Conservation (phyloP, 805 yeast genomes). For the Trichomonascus vanleenenianus region DNA sequence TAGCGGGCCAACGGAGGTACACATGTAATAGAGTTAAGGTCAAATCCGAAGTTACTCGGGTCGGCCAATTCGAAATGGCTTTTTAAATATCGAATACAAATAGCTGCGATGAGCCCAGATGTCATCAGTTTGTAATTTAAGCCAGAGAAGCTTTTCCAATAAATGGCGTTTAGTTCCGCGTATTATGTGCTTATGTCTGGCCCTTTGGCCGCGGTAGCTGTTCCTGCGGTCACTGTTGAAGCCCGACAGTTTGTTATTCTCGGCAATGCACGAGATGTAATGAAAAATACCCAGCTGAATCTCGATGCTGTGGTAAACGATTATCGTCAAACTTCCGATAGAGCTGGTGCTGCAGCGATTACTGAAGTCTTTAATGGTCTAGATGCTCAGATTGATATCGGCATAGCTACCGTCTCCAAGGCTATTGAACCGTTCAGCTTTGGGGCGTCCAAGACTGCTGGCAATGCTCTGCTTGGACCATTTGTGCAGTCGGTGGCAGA, state of each 20-base stretch:
- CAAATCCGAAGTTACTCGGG: too few relatives aligned
- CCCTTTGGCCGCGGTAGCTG: too few relatives aligned
- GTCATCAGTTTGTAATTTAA: too few relatives aligned
- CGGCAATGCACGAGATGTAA: neutral
- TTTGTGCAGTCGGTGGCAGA: conserved; percentile 23
- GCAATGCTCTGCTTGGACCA: conserved; percentile 20
- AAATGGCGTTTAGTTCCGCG: too few relatives aligned
- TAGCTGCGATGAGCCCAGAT: too few relatives aligned
- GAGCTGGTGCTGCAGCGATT: conserved; percentile 9
- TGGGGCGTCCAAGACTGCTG: conserved; percentile 20
- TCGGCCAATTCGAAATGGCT: too few relatives aligned
- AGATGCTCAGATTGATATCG: conserved; percentile 26
- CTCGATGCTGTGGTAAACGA: conserved; percentile 1
- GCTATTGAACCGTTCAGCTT: conserved; percentile 17
- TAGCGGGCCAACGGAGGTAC: too few relatives aligned
- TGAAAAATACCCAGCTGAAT: neutral
- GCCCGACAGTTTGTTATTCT: neutral
- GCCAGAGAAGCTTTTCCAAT: too few relatives aligned
- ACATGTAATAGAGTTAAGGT: too few relatives aligned
- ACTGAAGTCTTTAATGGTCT: conserved; percentile 23
- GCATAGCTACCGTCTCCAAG: conserved; percentile 17
- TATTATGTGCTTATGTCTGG: too few relatives aligned
- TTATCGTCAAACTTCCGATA: conserved; percentile 1
- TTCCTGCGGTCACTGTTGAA: too few relatives aligned
- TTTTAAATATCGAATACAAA: too few relatives aligned